Percentiles rank a stretch among this genome's conserved stretches.
Conservation (phyloP, 192 early-diverging fungal species). For the Podochytrium sp. region DNA sequence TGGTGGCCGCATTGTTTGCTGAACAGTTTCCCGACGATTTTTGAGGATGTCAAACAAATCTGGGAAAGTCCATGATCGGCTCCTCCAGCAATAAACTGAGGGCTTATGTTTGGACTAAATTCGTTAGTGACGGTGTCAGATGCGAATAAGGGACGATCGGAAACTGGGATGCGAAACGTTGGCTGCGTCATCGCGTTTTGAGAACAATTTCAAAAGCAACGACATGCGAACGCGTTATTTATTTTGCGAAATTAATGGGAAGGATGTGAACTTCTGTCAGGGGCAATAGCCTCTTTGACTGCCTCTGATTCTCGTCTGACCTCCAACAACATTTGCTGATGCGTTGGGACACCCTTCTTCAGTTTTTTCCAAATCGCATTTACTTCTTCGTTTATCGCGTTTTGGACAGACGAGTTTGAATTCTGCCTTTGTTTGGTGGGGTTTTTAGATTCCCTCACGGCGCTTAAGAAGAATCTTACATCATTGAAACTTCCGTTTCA, state of each 20-base stretch:
- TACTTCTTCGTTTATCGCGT: neutral
- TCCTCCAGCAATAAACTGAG: slow-evolving; percentile 10
- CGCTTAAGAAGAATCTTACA: no score
- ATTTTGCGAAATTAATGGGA: no score
- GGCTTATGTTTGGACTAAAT: neutral
- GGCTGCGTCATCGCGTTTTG: neutral
- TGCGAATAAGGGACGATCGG: slow-evolving; percentile 30
- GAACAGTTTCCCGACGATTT: neutral
- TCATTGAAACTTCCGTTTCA: no score
- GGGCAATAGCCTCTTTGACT: no score
- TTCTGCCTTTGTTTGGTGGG: neutral
- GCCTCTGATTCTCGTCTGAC: no score
- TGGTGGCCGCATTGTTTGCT: slow-evolving; percentile 17
- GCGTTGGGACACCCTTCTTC: neutral
- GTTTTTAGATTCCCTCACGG: neutral
- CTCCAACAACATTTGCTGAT: neutral
- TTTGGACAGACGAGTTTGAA: neutral
- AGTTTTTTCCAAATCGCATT: neutral
- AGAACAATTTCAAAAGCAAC: no score
- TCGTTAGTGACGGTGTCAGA: neutral
- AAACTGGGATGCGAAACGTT: neutral
- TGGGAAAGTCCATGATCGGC: slow-evolving; percentile 22
- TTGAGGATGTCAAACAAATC: neutral
- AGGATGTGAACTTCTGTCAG: no score
- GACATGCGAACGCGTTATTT: no score